A percentile compares a stretch with the other conserved stretches of the same genome.
phyloP scores from a whole-genome alignment of 208 protist genomes.

The Lotmaria passim region DNA sequence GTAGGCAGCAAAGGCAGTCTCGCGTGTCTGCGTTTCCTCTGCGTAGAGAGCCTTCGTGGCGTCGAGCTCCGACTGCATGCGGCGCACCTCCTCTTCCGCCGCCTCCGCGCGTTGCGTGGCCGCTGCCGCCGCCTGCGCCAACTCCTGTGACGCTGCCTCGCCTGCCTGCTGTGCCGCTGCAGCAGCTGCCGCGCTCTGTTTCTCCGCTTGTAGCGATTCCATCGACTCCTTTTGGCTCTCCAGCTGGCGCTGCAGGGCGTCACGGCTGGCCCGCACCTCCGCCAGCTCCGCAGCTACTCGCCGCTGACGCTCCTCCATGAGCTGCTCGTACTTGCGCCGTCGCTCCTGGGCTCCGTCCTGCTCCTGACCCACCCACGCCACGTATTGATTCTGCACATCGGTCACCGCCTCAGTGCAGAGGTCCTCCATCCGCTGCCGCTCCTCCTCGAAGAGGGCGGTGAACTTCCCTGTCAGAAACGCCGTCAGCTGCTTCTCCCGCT shows the following conservation, averaged over 20 bases:
- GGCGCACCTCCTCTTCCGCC: neutral
- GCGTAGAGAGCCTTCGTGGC: conserved; percentile 2
- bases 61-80: conserved; percentile 7
- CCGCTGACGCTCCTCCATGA: conserved; percentile 30
- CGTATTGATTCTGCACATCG: conserved; percentile 26
- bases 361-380: conserved; percentile 24
- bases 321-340: conserved; percentile 24
- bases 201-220: neutral
- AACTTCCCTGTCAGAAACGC: conserved; percentile 32
- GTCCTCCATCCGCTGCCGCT: conserved; percentile 39
- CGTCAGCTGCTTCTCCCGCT: conserved; percentile 39
- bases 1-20: neutral
- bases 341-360: conserved; percentile 18
- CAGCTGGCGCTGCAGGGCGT: conserved; percentile 19
- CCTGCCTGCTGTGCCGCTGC: neutral
- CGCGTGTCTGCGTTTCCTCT: conserved; percentile 4
- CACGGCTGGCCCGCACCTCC: conserved; percentile 20
- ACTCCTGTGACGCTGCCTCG: neutral
- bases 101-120: conserved; percentile 8
- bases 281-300: conserved; percentile 19
- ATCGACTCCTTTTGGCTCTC: neutral
- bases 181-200: conserved; percentile 2
- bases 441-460: conserved; percentile 44
- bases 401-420: conserved; percentile 32
- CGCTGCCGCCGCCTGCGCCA: neutral